Evolutionary conservation across 352 stramenopile species (phyloP), one percentile per base, ranked within the genome.

Genomic region (Phytophthora vignae): DNA sequence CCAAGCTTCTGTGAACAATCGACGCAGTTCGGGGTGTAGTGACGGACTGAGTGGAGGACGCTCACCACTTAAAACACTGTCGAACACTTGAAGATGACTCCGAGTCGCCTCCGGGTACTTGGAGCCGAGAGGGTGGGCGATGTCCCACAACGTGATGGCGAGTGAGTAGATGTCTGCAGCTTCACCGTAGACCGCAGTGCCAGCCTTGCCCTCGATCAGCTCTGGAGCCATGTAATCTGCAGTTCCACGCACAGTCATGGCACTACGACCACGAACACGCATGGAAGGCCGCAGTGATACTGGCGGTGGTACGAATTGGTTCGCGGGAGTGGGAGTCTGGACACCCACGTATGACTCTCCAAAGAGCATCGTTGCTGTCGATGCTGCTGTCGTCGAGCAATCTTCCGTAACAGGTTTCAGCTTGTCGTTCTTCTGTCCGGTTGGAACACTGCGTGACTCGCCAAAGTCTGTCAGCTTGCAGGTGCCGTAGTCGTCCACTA

Each of bases 151-250:
- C 19, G 88, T 95, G 58, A 96, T 92, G 14, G 82, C 83, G 2
- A 95, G 74, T 12, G 73, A 84, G 46, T 91, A 94, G 17, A 96
- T 78, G 56, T 94, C 88, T 0, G 87, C 87, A 0, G 84, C 84
- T 48, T 95, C 84, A 0, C 83, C 84, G 60, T 95, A 94, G 12
- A 85, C 69, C 11, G 88, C 84, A 6, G 73, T 82, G n/a, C 86
- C 85, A 7, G 82, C 83, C 49, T 89, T 92, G 65, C 88, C 83
- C 8, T 90, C 73, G 36, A 95, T 95, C 27, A 95, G 31, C 71
- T 95, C 88, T 12, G 86, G 88, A 3, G 88, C 86, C 88, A 95
- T 95, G 72, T 94, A 95, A 54, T 95, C 88, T 21, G 78, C 81
- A 5, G 83, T 93, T n/a, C 88, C 84, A 14, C 78, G 76, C n/a